phyloP scores from a whole-genome alignment of 768 basidiomycete species.

The Pleurotus ostreatus region DNA sequence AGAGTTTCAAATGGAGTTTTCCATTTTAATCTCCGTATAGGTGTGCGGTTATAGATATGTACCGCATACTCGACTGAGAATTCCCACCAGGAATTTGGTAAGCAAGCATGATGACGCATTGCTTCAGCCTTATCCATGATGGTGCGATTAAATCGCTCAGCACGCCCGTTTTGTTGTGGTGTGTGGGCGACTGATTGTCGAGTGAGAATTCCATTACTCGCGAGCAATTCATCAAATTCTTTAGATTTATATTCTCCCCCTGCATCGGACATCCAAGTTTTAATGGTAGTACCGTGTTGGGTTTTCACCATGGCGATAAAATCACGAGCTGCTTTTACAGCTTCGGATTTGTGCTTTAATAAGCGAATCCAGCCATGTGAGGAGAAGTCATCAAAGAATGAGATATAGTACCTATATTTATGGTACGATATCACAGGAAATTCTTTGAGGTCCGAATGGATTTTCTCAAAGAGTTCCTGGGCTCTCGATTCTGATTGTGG shows the following conservation, averaged over 20 bases:
- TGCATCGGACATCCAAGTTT: conserved; percentile 9
- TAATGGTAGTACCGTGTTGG: conserved; percentile 8
- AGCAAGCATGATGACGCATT: conserved; percentile 15
- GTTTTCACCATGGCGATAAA: conserved; percentile 9
- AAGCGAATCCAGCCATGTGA: conserved; percentile 1
- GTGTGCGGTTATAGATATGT: too few relatives aligned
- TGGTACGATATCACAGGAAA: conserved; percentile 1
- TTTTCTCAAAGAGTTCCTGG: background rate
- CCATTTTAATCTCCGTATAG: too few relatives aligned
- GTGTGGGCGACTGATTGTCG: conserved; percentile 18
- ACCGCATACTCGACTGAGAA: too few relatives aligned
- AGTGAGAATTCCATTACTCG: conserved; percentile 14
- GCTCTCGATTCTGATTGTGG: background rate
- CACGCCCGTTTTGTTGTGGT: conserved; percentile 25
- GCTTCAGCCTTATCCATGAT: conserved; percentile 14
- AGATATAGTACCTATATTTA: background rate
- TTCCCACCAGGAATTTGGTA: too few relatives aligned
- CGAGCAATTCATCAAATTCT: conserved; percentile 9
- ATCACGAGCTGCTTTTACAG: conserved; percentile 1
- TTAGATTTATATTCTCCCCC: conserved; percentile 12
- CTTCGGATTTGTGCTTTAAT: conserved; percentile 11
- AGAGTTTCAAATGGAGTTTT: too few relatives aligned
- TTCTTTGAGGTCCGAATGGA: conserved; percentile 7
- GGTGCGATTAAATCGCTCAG: conserved; percentile 24
- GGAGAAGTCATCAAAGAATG: background rate